Evolutionary conservation across 2,329 filamentous ascomycete species (phyloP), one percentile per base, ranked within the genome.

Genomic region (Pseudogymnoascus sp.): DNA sequence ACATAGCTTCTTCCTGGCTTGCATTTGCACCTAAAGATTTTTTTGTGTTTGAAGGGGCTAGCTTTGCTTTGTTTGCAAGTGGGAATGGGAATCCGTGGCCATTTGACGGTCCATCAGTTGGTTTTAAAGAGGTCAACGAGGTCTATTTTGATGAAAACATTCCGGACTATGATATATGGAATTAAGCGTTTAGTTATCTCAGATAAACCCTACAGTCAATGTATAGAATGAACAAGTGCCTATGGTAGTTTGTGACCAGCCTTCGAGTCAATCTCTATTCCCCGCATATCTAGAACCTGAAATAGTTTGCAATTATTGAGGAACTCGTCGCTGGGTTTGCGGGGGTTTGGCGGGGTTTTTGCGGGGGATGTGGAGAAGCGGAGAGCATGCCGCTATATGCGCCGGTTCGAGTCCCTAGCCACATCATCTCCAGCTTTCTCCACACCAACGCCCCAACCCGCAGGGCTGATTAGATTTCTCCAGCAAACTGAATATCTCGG

Each of bases 51-150:
- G 63, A 62, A 18, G 67, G 67, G 4, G 65, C 65, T 8, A 62
- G 59, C 12, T 67, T 66, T 60, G 66, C 63, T 12, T 21, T 68
- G 11, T 68, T 67, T 55, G 67, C 65, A 28, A 68, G 65, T 37
- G 66, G 66, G 16, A 64, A 63, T 64, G 67, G 67, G 7, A 62
- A 67, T 18, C 66, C 66, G n/a, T 68, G 67, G 67, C 66, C 63
- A 9, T 63, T 59, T 16, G 58, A 65, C 21, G 66, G 58, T 0
- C 65, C 63, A 12, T 59, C 40, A 18, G 67, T 68, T 18, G 65
- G 66, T 1, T 68, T 68, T 40, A 40, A 63, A 14, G 63, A 66
- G 60, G 60, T 67, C 8, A 55, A 33, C 18, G 67, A 67, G 61
- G 59, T 58, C 8, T 68, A 68, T 52, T 55, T 35, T 14, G 40